Percentiles rank a stretch among this genome's conserved stretches.
Evolutionary conservation across 192 early-diverging fungal genomes (phyloP).

Genomic region (Coemansia guatemalensis): DNA sequence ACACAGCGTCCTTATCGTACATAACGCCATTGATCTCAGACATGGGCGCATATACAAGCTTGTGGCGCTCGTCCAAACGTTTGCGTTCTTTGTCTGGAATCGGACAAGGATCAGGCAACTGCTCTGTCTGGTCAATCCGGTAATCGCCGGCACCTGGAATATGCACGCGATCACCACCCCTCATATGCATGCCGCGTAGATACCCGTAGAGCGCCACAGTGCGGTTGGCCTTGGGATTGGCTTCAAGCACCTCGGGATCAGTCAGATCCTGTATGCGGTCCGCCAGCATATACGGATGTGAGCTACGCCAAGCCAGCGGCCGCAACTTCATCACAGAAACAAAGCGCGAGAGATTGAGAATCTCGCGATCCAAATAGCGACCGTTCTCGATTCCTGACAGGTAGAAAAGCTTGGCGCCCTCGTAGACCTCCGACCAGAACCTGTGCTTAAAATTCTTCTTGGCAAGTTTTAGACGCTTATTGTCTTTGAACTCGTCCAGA

Average conservation of each 20-base stretch:
- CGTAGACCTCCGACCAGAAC: slow-evolving; percentile 99
- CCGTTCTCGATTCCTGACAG: slow-evolving; percentile 96
- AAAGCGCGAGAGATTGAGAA: slow-evolving; percentile 93
- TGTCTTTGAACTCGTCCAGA: slow-evolving; percentile 93
- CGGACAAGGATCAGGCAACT: slow-evolving; percentile 94
- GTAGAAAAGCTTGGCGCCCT: slow-evolving; percentile 98
- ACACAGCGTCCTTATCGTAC: slow-evolving; percentile 99
- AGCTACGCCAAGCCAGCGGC: slow-evolving; percentile 94
- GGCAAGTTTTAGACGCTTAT: slow-evolving; percentile 81
- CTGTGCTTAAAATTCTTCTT: slow-evolving; percentile 97
- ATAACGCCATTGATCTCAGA: slow-evolving; percentile 96
- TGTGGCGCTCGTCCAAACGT: slow-evolving; percentile 88
- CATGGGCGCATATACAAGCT: slow-evolving; percentile 98
- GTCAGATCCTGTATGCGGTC: slow-evolving; percentile 98
- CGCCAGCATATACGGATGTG: slow-evolving; percentile 96
- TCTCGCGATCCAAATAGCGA: slow-evolving; percentile 89
- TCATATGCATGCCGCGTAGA: slow-evolving; percentile 92
- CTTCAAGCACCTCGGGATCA: slow-evolving; percentile 79
- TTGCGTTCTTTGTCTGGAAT: slow-evolving; percentile 91
- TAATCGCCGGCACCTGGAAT: slow-evolving; percentile 96
- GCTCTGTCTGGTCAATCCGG: slow-evolving; percentile 68
- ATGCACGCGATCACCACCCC: slow-evolving; percentile 82
- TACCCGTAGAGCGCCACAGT: slow-evolving; percentile 95
- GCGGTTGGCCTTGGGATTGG: slow-evolving; percentile 84
- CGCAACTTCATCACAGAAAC: slow-evolving; percentile 99